A percentile compares a stretch with the other conserved stretches of the same genome.
Conservation (phyloP, 176 grass and related monocot species). For the Stipa capillata region DNA sequence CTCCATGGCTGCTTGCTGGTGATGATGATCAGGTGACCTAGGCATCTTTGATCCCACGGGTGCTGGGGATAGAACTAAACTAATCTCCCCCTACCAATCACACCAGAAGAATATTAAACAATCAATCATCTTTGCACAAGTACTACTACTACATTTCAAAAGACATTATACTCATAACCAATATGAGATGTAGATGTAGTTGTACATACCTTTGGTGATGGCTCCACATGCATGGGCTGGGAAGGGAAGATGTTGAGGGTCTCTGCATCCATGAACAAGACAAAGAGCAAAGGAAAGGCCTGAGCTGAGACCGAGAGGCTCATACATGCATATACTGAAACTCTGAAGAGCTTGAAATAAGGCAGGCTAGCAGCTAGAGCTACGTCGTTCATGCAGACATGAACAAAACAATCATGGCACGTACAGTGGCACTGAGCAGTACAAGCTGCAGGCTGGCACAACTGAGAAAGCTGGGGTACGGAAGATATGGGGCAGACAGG, state of each 20-base stretch:
- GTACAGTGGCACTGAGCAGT: background rate
- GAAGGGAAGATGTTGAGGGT: constrained; percentile 99
- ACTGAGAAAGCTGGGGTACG: constrained; percentile 43
- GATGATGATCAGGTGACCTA: constrained; percentile 28
- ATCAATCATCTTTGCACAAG: no score
- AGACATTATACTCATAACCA: no score
- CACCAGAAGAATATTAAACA: background rate
- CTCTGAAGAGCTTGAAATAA: constrained; percentile 1
- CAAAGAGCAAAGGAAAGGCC: constrained; percentile 8
- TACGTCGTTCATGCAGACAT: constrained; percentile 18
- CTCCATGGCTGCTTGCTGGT: constrained; percentile 43
- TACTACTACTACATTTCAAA: no score
- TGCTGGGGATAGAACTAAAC: constrained; percentile 60
- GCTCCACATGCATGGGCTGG: constrained; percentile 86
- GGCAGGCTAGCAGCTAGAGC: no score
- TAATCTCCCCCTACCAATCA: constrained; percentile 55
- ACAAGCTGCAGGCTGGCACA: constrained; percentile 5
- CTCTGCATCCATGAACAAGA: constrained; percentile 85
- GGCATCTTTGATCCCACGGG: constrained; percentile 61
- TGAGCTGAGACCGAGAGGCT: constrained; percentile 2
- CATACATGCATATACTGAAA: background rate
- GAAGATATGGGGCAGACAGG: constrained; percentile 21
- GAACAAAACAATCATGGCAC: constrained; percentile 39
- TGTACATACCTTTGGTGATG: constrained; percentile 70
- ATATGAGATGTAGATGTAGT: background rate